A percentile compares a stretch with the other conserved stretches of the same genome.
Conservation (phyloP, 306 rosid genomes). For the Gynostemma pentaphyllum region DNA sequence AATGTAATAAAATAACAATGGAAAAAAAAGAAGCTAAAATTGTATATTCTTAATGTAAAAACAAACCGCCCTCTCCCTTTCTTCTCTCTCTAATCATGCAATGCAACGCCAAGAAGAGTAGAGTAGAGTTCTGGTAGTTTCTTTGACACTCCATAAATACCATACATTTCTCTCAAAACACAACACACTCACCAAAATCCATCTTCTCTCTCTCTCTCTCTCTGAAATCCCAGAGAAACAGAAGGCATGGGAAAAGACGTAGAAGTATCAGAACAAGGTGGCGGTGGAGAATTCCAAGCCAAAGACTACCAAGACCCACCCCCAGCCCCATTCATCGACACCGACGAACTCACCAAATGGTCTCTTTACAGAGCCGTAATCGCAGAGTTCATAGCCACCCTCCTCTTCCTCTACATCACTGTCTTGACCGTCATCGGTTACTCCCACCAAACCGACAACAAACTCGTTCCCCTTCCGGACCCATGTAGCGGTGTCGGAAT, state of each 20-base stretch:
- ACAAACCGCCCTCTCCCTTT: too few relatives aligned
- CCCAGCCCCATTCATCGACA: slow-evolving; percentile 56
- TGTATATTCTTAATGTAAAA: too few relatives aligned
- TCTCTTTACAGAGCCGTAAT: slow-evolving; percentile 74
- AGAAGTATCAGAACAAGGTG: slow-evolving; percentile 46
- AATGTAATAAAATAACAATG: too few relatives aligned
- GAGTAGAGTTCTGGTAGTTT: slow-evolving; percentile 18
- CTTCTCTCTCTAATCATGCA: too few relatives aligned
- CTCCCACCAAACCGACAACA: slow-evolving; percentile 27
- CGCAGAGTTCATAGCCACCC: slow-evolving; percentile 88
- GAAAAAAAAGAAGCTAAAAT: too few relatives aligned
- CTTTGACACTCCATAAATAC: slow-evolving; percentile 41
- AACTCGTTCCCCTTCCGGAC: fast-evolving
- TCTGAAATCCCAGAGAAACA: background rate
- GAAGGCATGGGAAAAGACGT: slow-evolving; percentile 72
- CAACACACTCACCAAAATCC: background rate
- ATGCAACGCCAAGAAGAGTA: too few relatives aligned
- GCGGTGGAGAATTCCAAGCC: slow-evolving; percentile 30
- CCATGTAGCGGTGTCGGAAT: slow-evolving; percentile 69
- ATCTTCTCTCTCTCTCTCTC: background rate
- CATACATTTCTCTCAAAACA: slow-evolving; percentile 12
- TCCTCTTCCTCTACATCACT: slow-evolving; percentile 78
- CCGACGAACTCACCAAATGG: slow-evolving; percentile 58
- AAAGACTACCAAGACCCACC: slow-evolving; percentile 92
- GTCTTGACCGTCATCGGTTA: slow-evolving; percentile 80